Percentiles rank a stretch among this genome's conserved stretches.
Evolutionary conservation across 2,329 filamentous ascomycete species (phyloP).

Genomic region (Dendryphion nanum): DNA sequence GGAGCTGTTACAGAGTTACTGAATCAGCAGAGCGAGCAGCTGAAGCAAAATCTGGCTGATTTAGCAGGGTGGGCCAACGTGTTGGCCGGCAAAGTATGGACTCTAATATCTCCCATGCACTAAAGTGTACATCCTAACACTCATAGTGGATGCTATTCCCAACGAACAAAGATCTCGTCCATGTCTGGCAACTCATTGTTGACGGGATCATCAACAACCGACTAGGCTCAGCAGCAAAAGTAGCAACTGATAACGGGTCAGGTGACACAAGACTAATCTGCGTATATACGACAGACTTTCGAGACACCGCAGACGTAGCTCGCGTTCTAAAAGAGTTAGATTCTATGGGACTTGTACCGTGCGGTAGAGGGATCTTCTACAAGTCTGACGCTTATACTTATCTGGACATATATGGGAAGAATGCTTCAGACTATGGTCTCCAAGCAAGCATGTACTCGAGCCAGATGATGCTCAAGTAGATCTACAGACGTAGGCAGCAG

Average conservation of each 20-base stretch:
- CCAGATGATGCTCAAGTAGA: slow-evolving; percentile 36
- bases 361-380: slow-evolving; percentile 65
- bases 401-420: slow-evolving; percentile 41
- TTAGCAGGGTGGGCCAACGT: slow-evolving; percentile 61
- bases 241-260: slow-evolving; percentile 55
- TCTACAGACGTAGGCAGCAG: too few relatives aligned
- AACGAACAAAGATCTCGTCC: slow-evolving; percentile 53
- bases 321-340: slow-evolving; percentile 64
- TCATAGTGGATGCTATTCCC: slow-evolving; percentile 74
- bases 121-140: slow-evolving; percentile 8
- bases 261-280: slow-evolving; percentile 62
- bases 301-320: slow-evolving; percentile 65
- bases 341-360: slow-evolving; percentile 58
- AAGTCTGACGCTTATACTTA: slow-evolving; percentile 64
- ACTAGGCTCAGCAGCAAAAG: slow-evolving; percentile 72
- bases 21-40: slow-evolving; percentile 40
- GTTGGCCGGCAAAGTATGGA: slow-evolving; percentile 63
- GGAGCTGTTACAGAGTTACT: slow-evolving; percentile 40
- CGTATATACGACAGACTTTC: slow-evolving; percentile 75
- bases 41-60: slow-evolving; percentile 57
- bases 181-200: slow-evolving; percentile 66
- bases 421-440: slow-evolving; percentile 38
- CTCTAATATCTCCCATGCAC: not conserved
- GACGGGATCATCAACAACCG: slow-evolving; percentile 65
- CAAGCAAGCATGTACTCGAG: slow-evolving; percentile 46